Base-by-base conservation (phyloP, 805 yeast species). In the Hanseniaspora pseudoguilliermondii region DNA sequence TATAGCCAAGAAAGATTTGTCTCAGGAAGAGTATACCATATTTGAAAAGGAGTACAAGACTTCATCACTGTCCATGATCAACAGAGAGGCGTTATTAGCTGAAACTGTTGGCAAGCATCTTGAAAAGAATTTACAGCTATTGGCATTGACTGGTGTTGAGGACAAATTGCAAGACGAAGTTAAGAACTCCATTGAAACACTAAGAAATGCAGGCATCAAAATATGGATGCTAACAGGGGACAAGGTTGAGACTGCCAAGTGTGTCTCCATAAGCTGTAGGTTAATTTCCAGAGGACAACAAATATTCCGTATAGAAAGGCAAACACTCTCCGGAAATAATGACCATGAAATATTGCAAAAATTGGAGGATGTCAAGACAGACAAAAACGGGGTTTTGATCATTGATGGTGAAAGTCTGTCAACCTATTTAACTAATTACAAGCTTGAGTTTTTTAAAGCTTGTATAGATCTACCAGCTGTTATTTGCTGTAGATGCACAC, bases 191-290 rank as follows among this genome's bases (percentile, higher is more conserved):
- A 82, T 93, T 57, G 99, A 93, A 71, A 75, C 90, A 38, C 74
- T 93, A 61, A 78, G 98, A 62, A 93, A 95, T 70, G 99, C 97
- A 0, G 98, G 97, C 4, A 81, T 95, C 56, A 90, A 90, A 64
- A 93, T 93, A 52, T 93, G 99, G 99, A 95, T 93, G 98, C 73
- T 93, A 49, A 93, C 99, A 0, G 99, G 99, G 61, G 99, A 93
- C 68, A 93, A 93, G 67, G 97, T 93, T 7, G 99, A 93, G 71
- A 93, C 99, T 0, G 98, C 98, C 1, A 81, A 89, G 58, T 93
- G 98, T 76, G 97, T 93, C 41, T 89, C 97, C 21, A 86, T 95
- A n/a, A 86, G 96, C 67, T 93, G 97, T 35, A 84, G 90, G 64
- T 77, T 93, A 52, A 91, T 93, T 32, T 77, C 95, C 1, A 79